Percentiles rank a stretch among this genome's conserved stretches.
These are phyloP conservation scores for Rhinocladiella similis DNA, from an alignment of 2,329 filamentous ascomycete species.

Conservation along the genomic window DNA sequence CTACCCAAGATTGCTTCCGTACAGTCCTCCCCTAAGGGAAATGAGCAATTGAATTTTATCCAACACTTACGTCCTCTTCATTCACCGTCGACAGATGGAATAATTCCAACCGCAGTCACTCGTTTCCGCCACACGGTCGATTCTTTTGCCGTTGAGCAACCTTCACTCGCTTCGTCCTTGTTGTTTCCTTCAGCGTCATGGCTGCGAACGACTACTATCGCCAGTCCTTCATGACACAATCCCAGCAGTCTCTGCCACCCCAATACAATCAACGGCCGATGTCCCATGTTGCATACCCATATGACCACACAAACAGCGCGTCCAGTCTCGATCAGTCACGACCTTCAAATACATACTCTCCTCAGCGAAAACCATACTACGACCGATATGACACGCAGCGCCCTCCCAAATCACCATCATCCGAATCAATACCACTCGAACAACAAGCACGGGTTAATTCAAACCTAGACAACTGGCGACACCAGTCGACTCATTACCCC, in stretches of 20 bases:
- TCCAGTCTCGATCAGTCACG: constrained; percentile 33
- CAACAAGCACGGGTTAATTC: constrained; percentile 21
- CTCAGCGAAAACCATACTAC: constrained; percentile 9
- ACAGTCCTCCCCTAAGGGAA: neutral
- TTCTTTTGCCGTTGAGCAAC: neutral
- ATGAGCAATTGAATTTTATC: neutral
- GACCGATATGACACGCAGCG: constrained; percentile 14
- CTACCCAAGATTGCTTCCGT: neutral
- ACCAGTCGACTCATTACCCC: constrained; percentile 45
- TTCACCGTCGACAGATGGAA: neutral
- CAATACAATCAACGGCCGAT: constrained; percentile 12
- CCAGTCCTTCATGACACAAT: constrained; percentile 29
- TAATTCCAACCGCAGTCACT: too few species aligned
- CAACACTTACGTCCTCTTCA: neutral
- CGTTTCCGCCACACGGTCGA: neutral
- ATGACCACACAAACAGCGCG: constrained; percentile 15
- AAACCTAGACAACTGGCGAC: constrained; percentile 16
- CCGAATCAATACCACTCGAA: constrained; percentile 25
- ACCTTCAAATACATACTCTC: constrained; percentile 9
- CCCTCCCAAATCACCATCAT: constrained; percentile 7
- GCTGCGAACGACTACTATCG: constrained; percentile 68
- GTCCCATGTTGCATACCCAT: constrained; percentile 10
- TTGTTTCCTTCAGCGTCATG: constrained; percentile 46
- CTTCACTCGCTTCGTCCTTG: constrained; percentile 5
- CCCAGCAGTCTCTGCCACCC: constrained; percentile 9